Evolutionary conservation across 345 rosid genomes (phyloP), one percentile per base, ranked within the genome.

Genomic region (Camelina sativa): DNA sequence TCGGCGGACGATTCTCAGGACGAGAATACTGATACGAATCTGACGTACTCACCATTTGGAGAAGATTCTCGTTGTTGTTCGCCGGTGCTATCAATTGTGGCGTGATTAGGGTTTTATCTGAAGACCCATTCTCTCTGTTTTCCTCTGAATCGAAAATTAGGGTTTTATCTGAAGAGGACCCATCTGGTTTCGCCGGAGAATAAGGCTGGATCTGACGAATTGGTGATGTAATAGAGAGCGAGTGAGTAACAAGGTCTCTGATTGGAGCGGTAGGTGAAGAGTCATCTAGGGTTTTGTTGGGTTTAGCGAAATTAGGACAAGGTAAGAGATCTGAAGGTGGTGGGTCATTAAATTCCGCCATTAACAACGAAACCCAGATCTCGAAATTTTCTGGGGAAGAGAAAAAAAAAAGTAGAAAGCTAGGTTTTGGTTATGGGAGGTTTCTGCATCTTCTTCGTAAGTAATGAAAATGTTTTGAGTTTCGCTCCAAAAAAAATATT

Each of bases 251-350:
- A 8, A 71, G 65, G 50, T 67, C 67, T 15, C 69, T 23, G 10
- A 65, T 71, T 19, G 76, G 65, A 0, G 79, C 67, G 22, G 69
- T 55, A 10, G 82, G 72, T 51, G 76, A 80, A 75, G 63, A 19
- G 4, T 60, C 61, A 11, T 38, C 74, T 65, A 61, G 51, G 74
- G 75, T 71, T 80, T 80, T 15, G 15, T 15, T 15, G 2, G 67
- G 64, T 56, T 10, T 38, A n/a, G 32, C 15, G 11, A 32, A 2
- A 17, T 58, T 7, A 35, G 74, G 74, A 10, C 77, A 60, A 43
- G 11, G 23, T 0, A 3, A 40, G 13, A 19, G 22, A 17, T 22
- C 7, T 28, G 69, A 56, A 0, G 54, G 41, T 22, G 65, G 65
- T 47, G 48, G 56, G 3, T 65, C 71, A 63, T 19, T 4, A 8